These are phyloP conservation scores for Cercospora canescens DNA, from an alignment of 2,329 filamentous ascomycete genomes.

Conservation along the genomic window DNA sequence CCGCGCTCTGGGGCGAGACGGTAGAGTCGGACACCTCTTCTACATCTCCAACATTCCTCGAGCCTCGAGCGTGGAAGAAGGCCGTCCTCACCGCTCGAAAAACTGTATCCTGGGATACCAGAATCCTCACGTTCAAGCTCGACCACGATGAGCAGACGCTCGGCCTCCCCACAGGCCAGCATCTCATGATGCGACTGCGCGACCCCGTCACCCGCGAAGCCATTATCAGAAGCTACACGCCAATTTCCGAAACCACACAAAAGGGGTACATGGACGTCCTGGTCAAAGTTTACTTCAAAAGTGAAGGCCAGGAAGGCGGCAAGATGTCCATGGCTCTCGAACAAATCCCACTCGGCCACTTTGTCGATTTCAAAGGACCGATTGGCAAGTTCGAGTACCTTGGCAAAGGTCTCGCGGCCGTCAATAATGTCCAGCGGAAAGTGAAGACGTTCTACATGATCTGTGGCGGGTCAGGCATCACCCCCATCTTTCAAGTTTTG, in stretches of 20 bases:
- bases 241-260: constrained; percentile 65
- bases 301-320: constrained; percentile 60
- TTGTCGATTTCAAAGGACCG: constrained; percentile 83
- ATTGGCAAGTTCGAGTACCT: constrained; percentile 83
- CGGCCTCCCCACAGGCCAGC: constrained; percentile 81
- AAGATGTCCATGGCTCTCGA: constrained; percentile 83
- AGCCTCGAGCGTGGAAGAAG: constrained; percentile 71
- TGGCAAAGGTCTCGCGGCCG: constrained; percentile 62
- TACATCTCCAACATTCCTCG: constrained; percentile 65
- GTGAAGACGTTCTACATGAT: constrained; percentile 80
- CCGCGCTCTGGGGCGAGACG: constrained; percentile 51
- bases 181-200: constrained; percentile 78
- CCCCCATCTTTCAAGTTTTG: constrained; percentile 85
- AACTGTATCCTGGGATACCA: constrained; percentile 73
- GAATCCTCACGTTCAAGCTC: constrained; percentile 78
- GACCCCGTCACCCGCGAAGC: constrained; percentile 70
- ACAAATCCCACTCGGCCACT: constrained; percentile 67
- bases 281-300: constrained; percentile 77
- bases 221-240: constrained; percentile 85
- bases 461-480: constrained; percentile 85
- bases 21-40: constrained; percentile 43
- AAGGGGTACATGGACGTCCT: constrained; percentile 71
- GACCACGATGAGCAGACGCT: constrained; percentile 69
- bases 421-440: constrained; percentile 57
- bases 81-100: constrained; percentile 68